A percentile compares a stretch with the other conserved stretches of the same genome.
phyloP scores from a whole-genome alignment of 805 yeast genomes.

The Jamesozyma spencerorum region DNA sequence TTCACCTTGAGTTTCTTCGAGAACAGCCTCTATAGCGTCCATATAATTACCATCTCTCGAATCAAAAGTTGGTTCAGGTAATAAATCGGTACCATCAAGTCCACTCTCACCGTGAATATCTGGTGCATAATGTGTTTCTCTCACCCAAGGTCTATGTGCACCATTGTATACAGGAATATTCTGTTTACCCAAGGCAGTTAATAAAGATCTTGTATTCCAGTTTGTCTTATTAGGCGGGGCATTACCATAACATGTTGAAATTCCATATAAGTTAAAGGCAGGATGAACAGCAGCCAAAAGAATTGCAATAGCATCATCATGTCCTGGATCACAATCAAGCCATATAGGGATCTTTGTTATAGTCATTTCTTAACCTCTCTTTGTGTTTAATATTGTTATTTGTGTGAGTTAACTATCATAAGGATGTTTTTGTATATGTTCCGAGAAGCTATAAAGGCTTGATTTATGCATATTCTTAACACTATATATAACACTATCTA shows the following conservation, averaged over 20 bases:
- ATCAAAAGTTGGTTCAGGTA: conserved; percentile 39
- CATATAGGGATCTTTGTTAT: conserved; percentile 51
- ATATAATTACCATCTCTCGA: conserved; percentile 27
- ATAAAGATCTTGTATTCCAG: conserved; percentile 53
- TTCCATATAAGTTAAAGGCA: conserved; percentile 48
- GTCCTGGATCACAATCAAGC: conserved; percentile 92
- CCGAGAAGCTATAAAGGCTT: too few relatives aligned
- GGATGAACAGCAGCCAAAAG: conserved; percentile 55
- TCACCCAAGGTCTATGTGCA: conserved; percentile 45
- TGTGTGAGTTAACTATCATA: neutral
- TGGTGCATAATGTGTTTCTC: conserved; percentile 42
- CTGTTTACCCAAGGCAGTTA: conserved; percentile 46
- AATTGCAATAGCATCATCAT: conserved; percentile 76
- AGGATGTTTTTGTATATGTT: neutral
- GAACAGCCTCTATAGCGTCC: conserved; percentile 36
- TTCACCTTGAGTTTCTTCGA: conserved; percentile 36
- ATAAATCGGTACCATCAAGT: conserved; percentile 59
- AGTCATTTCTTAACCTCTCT: conserved; percentile 12
- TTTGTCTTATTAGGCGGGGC: conserved; percentile 58
- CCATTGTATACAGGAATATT: conserved; percentile 63
- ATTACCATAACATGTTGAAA: conserved; percentile 72
- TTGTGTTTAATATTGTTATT: neutral
- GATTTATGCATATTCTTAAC: too few relatives aligned
- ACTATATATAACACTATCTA: too few relatives aligned
- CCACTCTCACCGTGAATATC: conserved; percentile 70